These are phyloP conservation scores for Misopates orontium DNA, from an alignment of 257 asterid genomes.

Conservation along the genomic window DNA sequence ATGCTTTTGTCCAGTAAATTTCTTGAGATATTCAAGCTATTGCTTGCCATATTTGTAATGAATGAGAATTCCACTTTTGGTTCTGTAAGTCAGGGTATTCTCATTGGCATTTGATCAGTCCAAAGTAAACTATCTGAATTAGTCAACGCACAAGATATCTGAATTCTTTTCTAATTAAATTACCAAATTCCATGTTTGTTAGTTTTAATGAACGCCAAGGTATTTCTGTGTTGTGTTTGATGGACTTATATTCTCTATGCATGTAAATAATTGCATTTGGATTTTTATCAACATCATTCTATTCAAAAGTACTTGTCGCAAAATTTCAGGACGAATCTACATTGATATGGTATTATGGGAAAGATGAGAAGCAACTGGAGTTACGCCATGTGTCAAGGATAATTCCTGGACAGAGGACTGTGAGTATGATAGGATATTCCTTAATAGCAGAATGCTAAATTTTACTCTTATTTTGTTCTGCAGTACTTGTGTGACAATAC, in stretches of 20 bases:
- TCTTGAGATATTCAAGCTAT: not conserved
- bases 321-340: conserved; percentile 79
- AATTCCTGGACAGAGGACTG: conserved; percentile 97
- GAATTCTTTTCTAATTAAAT: not conserved
- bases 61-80: not conserved
- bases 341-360: conserved; percentile 84
- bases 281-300: not conserved
- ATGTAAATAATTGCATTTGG: not conserved
- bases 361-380: conserved; percentile 82
- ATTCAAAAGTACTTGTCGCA: conserved; percentile 20
- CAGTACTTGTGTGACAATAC: not conserved
- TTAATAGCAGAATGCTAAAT: not conserved
- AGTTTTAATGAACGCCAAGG: not conserved
- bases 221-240: conserved; percentile 8
- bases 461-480: not conserved
- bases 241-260: not conserved
- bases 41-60: not conserved
- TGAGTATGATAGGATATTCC: conserved; percentile 46
- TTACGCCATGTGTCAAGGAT: conserved; percentile 68
- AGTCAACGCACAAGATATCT: not conserved
- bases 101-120: not conserved
- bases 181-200: not conserved
- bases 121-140: not conserved
- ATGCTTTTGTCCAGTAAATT: not conserved
- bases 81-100: too few species aligned